Conservation (phyloP, 306 rosid species). For the Lablab purpureus region DNA sequence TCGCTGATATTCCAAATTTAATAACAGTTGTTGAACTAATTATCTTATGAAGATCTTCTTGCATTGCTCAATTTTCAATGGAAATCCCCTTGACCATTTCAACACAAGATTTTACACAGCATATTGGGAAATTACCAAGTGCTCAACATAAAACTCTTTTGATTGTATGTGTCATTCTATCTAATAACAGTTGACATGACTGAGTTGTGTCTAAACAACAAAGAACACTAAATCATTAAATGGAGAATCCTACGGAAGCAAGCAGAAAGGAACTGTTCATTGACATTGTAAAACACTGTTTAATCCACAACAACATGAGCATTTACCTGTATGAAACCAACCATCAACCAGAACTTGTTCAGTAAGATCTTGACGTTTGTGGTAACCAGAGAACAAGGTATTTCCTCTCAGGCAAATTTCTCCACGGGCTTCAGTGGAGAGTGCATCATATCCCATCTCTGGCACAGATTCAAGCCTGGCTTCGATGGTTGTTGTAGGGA, state of each 20-base stretch:
- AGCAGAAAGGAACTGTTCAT: neutral
- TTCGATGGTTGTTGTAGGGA: constrained; percentile 87
- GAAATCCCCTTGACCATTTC: neutral
- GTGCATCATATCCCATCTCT: constrained; percentile 79
- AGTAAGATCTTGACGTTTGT: constrained; percentile 84
- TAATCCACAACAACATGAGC: constrained; percentile 16
- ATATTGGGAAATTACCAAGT: neutral
- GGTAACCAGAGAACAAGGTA: constrained; percentile 90
- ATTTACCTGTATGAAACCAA: constrained; percentile 98
- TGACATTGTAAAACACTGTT: neutral
- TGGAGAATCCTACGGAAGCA: constrained; percentile 17
- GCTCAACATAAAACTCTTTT: neutral
- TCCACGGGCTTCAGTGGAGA: constrained; percentile 77
- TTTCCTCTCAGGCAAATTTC: constrained; percentile 91
- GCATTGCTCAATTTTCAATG: constrained; percentile 1
- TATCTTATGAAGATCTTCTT: neutral
- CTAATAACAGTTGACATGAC: neutral
- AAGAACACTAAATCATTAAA: neutral
- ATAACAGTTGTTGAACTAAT: neutral
- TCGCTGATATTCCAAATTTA: neutral
- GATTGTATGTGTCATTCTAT: constrained; percentile 7
- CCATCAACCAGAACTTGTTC: constrained; percentile 80
- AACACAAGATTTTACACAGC: neutral
- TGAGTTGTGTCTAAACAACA: constrained; percentile 9
- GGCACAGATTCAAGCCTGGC: constrained; percentile 86